Evolutionary conservation across 495 filamentous ascomycete genomes (phyloP).

Genomic region (Lasiosphaeris hirsuta): DNA sequence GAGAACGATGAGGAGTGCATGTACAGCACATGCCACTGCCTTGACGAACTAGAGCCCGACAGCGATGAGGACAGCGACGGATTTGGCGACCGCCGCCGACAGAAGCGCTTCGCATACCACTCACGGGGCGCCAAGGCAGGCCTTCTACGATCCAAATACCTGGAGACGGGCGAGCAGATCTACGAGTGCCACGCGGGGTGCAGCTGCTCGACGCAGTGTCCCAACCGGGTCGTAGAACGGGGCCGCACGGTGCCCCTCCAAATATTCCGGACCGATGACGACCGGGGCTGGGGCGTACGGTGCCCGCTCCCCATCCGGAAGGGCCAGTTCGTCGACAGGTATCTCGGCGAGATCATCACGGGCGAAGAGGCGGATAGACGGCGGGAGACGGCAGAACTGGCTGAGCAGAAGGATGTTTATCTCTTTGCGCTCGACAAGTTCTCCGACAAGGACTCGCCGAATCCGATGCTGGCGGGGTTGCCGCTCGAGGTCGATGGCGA

Average conservation of each 20-base stretch:
- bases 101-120: constrained; percentile 45
- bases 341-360: constrained; percentile 85
- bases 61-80: constrained; percentile 29
- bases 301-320: constrained; percentile 62
- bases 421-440: constrained; percentile 86
- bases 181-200: constrained; percentile 82
- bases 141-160: constrained; percentile 42
- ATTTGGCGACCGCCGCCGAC: constrained; percentile 1
- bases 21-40: constrained; percentile 48
- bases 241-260: constrained; percentile 72
- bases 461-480: constrained; percentile 37
- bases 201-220: constrained; percentile 62
- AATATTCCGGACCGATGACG: constrained; percentile 71
- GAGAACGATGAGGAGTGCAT: constrained; percentile 44
- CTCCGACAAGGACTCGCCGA: constrained; percentile 44
- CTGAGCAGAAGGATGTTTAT: constrained; percentile 60
- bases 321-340: constrained; percentile 86
- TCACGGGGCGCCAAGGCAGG: constrained; percentile 39
- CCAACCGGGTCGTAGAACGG: constrained; percentile 75
- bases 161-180: constrained; percentile 58
- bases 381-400: constrained; percentile 47
- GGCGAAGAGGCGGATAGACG: constrained; percentile 63
- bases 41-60: constrained; percentile 47
- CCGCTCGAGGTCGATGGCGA: constrained; percentile 55
- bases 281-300: constrained; percentile 80